Base-by-base conservation (phyloP, 2,329 filamentous ascomycete species). In the Talaromyces sp. region DNA sequence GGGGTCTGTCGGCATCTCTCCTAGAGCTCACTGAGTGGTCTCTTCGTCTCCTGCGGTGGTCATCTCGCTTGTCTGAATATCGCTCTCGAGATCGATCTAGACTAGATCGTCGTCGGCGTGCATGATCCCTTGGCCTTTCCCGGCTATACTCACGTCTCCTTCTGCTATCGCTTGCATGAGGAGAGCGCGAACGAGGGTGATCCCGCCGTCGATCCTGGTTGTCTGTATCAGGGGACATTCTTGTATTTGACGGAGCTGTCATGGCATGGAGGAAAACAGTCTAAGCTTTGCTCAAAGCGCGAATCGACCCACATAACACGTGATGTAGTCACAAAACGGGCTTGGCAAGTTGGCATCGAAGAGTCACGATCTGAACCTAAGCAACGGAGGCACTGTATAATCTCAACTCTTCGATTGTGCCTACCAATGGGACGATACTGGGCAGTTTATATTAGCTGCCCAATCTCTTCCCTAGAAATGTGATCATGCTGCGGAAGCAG, bases 401-500 rank as follows among this genome's bases (percentile, higher is more conserved):
- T 25, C 28, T 48, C 25, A 48, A 33, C 45, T 28, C 25, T 21
- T 48, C 45, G 28, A 35, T 35, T 31, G 10, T 19, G 13, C n/a
- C 33, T 17, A 33, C 45, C 13, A 13, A 21, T 15, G 5, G 45
- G 28, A 35, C 8, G 19, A 17, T 35, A 33, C 57, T 53, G 46
- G 41, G 59, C 9, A 60, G 25, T 60, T 43, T 3, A 56, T 53
- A 36, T 13, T 35, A 31, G 28, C 58, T 62, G 59, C 61, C 65
- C 61, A 2, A 10, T 21, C 33, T 10, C 10, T 39, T 31, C 63
- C 61, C 41, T 63, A 66, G 64, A 56, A 61, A 75, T 75, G 71
- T 66, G 65, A 69, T 64, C 64, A 80, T 81, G 77, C 69, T 79
- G 58, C 81, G 76, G 70, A 80, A 77, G 65, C 63, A 73, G 31